Conservation (phyloP, 345 rosid genomes). For the Salix brachista region DNA sequence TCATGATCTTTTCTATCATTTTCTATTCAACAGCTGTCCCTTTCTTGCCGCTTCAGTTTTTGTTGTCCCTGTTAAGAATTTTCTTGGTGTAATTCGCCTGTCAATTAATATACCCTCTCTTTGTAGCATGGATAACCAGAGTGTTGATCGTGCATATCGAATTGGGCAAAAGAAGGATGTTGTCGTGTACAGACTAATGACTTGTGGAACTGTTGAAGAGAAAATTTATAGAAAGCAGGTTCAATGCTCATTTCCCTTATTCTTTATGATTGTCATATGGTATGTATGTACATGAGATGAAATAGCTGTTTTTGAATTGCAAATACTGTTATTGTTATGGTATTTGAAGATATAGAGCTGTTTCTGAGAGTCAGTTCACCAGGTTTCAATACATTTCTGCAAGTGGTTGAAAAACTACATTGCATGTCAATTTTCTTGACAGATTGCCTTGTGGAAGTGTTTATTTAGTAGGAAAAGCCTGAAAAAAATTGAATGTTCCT, state of each 20-base stretch:
- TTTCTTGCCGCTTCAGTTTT: neutral
- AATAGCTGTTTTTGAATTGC: neutral
- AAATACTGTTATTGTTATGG: neutral
- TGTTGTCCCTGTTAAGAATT: neutral
- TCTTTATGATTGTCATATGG: neutral
- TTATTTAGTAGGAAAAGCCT: too few relatives aligned
- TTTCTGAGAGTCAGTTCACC: neutral
- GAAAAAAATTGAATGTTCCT: neutral
- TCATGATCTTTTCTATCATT: neutral
- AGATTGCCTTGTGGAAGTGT: too few relatives aligned
- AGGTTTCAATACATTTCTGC: neutral
- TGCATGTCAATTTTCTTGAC: neutral
- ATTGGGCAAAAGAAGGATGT: constrained; percentile 96
- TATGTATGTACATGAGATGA: neutral
- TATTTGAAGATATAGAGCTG: neutral
- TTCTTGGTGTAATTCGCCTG: neutral
- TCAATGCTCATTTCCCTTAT: neutral
- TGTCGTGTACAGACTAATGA: constrained; percentile 87
- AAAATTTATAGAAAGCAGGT: constrained; percentile 98
- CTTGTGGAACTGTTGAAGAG: constrained; percentile 96
- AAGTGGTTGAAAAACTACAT: neutral
- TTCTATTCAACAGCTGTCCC: neutral
- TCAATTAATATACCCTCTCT: neutral
- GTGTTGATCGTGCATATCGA: constrained; percentile 98
- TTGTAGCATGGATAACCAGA: constrained; percentile 91